These are phyloP conservation scores for Neurospora sp. DNA, from an alignment of 495 filamentous ascomycete species.

Conservation along the genomic window DNA sequence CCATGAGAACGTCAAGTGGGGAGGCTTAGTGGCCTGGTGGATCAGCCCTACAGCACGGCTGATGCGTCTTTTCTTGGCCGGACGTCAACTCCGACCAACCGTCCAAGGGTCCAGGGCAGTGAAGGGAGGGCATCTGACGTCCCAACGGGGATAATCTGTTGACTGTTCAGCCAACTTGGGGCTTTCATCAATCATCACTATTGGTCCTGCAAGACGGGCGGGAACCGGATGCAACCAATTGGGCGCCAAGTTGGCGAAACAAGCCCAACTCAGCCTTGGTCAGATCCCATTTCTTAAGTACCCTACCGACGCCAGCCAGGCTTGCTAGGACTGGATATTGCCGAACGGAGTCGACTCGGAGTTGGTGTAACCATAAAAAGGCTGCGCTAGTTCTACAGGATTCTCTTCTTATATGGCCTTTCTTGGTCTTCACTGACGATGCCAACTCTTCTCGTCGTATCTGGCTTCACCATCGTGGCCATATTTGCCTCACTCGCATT, in stretches of 20 bases:
- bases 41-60: neutral
- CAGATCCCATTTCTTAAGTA: neutral
- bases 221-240: neutral
- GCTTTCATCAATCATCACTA: neutral
- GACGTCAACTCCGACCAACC: neutral
- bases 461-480: slow-evolving; percentile 4
- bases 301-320: neutral
- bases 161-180: neutral
- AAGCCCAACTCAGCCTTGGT: neutral
- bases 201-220: neutral
- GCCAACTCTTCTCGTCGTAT: neutral
- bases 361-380: neutral
- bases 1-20: neutral
- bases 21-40: neutral
- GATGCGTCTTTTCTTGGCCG: neutral
- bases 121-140: neutral
- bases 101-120: neutral
- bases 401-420: neutral
- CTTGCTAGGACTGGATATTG: neutral
- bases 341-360: neutral
- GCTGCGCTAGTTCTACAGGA: neutral
- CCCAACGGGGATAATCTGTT: neutral
- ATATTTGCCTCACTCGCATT: slow-evolving; percentile 5
- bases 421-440: neutral
- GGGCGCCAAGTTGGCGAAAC: neutral